phyloP scores from a whole-genome alignment of 2,329 filamentous ascomycete genomes.

The Sporothrix variecibatus region DNA sequence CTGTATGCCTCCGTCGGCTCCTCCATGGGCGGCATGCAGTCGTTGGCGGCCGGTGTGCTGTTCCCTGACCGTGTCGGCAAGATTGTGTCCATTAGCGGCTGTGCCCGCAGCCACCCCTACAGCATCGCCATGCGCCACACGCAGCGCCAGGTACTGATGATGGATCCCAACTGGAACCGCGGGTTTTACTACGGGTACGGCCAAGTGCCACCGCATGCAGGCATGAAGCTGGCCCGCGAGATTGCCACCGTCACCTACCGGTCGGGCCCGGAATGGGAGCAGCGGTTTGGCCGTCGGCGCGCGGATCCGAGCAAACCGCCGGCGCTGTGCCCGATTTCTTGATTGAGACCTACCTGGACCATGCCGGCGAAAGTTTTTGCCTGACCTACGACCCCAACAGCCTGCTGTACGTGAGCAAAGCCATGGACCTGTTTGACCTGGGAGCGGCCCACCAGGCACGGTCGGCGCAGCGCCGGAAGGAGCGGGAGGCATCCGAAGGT shows the following conservation, averaged over 20 bases:
- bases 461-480: slow-evolving; percentile 61
- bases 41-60: slow-evolving; percentile 79
- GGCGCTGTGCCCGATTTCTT: slow-evolving; percentile 97
- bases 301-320: slow-evolving; percentile 86
- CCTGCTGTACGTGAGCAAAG: slow-evolving; percentile 93
- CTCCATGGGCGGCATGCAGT: slow-evolving; percentile 99
- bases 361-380: slow-evolving; percentile 97
- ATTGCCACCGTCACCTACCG: slow-evolving; percentile 98
- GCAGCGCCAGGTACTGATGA: slow-evolving; percentile 96
- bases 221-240: slow-evolving; percentile 96
- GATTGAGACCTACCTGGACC: slow-evolving; percentile 97
- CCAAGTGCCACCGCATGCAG: slow-evolving; percentile 82
- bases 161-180: slow-evolving; percentile 95
- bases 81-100: slow-evolving; percentile 88
- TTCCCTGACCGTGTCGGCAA: slow-evolving; percentile 80
- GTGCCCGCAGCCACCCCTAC: slow-evolving; percentile 92
- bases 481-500: slow-evolving; percentile 32
- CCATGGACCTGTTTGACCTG: slow-evolving; percentile 97
- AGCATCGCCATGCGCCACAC: slow-evolving; percentile 99
- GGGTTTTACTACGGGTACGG: slow-evolving; percentile 95
- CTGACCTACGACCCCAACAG: slow-evolving; percentile 96
- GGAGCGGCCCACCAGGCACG: slow-evolving; percentile 69
- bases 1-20: slow-evolving; percentile 92
- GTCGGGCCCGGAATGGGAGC: slow-evolving; percentile 96
- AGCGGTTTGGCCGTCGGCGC: slow-evolving; percentile 82